phyloP scores from a whole-genome alignment of 495 filamentous ascomycete genomes.

The Penicillium taxi region DNA sequence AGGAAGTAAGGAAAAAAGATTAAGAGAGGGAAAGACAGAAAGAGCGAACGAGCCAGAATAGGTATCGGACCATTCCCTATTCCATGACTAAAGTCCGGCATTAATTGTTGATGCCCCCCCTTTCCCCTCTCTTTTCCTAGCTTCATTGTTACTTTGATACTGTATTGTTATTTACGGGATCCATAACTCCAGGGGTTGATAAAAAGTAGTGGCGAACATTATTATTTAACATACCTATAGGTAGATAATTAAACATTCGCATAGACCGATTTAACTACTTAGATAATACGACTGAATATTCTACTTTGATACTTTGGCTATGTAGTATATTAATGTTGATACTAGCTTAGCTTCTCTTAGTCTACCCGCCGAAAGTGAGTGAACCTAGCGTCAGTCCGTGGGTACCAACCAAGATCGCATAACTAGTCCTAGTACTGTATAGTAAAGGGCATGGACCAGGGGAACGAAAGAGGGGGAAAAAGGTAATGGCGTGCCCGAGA shows the following conservation, averaged over 20 bases:
- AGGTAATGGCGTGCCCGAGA: conserved; percentile 37
- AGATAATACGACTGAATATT: too few relatives aligned
- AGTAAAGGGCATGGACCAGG: conserved; percentile 18
- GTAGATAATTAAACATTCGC: too few relatives aligned
- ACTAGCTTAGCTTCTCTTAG: conserved; percentile 34
- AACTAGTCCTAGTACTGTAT: too few relatives aligned
- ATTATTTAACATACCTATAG: too few relatives aligned
- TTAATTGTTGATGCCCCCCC: neutral
- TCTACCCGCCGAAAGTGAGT: conserved; percentile 33
- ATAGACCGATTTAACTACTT: too few relatives aligned
- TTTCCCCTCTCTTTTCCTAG: neutral
- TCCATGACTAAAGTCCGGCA: conserved; percentile 6
- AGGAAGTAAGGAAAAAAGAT: too few relatives aligned
- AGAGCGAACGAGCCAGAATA: conserved; percentile 4
- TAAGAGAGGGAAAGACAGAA: neutral
- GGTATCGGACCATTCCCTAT: conserved; percentile 14
- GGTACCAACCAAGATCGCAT: conserved; percentile 32
- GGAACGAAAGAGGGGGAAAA: conserved; percentile 9
- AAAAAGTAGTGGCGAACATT: too few relatives aligned
- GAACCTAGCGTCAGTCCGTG: conserved; percentile 39
- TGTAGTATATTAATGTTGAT: too few relatives aligned
- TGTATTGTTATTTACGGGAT: too few relatives aligned
- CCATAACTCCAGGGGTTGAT: too few relatives aligned
- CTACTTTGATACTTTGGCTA: too few relatives aligned
- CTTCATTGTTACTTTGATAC: too few relatives aligned